These are phyloP conservation scores for Pneumocystis carinii DNA, from an alignment of 1,139 yeast genomes.

Conservation along the genomic window DNA sequence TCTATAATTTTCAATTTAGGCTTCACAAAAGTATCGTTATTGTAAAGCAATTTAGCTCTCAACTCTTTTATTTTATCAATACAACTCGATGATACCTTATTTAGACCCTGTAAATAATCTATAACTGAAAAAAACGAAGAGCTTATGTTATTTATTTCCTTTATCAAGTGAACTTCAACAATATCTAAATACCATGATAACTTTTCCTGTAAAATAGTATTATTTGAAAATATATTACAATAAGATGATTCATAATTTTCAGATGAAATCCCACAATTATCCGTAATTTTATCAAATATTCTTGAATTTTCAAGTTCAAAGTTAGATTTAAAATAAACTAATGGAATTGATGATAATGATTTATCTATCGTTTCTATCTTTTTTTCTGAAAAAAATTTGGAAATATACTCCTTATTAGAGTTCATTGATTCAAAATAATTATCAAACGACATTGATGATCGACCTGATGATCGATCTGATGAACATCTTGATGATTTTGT, in stretches of 20 bases:
- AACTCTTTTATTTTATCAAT: conserved; percentile 36
- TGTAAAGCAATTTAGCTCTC: conserved; percentile 25
- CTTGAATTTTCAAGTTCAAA: conserved; percentile 84
- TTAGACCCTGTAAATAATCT: conserved; percentile 56
- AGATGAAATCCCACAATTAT: conserved; percentile 32
- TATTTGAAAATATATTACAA: conserved; percentile 27
- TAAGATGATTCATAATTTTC: conserved; percentile 15
- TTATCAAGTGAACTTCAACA: conserved; percentile 65
- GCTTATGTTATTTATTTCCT: conserved; percentile 73
- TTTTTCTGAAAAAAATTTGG: conserved; percentile 5
- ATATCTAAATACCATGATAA: conserved; percentile 70
- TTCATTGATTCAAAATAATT: not conserved
- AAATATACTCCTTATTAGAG: not conserved
- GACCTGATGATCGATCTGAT: not conserved
- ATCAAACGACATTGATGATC: not conserved
- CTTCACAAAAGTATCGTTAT: conserved; percentile 36
- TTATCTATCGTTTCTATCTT: conserved; percentile 10
- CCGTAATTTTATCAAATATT: conserved; percentile 59
- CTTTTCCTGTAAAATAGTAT: conserved; percentile 58
- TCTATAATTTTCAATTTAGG: conserved; percentile 41
- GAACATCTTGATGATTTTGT: not conserved
- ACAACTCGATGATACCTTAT: conserved; percentile 40
- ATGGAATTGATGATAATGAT: conserved; percentile 40
- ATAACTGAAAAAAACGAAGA: conserved; percentile 72
- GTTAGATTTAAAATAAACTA: conserved; percentile 47